A percentile compares a stretch with the other conserved stretches of the same genome.
phyloP scores from a whole-genome alignment of 2,329 filamentous ascomycete genomes.

The Sclerotinia glacialis region DNA sequence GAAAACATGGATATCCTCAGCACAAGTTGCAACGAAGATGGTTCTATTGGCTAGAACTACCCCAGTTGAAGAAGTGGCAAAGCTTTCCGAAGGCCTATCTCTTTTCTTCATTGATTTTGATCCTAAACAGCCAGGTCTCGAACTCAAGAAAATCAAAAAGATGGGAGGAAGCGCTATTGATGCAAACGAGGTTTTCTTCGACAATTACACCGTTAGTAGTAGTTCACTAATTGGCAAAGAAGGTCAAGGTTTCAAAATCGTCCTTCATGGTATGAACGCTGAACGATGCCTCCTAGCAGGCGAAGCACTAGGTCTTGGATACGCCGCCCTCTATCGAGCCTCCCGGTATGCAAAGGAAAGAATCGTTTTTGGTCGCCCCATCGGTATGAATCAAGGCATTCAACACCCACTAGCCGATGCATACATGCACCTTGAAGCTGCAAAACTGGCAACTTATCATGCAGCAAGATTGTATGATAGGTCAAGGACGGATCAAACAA shows the following conservation, averaged over 20 bases:
- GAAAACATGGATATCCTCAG: slow-evolving; percentile 88
- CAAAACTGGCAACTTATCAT: slow-evolving; percentile 64
- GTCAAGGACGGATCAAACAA: slow-evolving; percentile 48
- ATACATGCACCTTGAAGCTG: slow-evolving; percentile 63
- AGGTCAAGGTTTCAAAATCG: slow-evolving; percentile 74
- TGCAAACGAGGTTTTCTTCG: slow-evolving; percentile 86
- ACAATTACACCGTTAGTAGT: slow-evolving; percentile 66
- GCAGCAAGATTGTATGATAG: slow-evolving; percentile 61
- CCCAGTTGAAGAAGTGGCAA: slow-evolving; percentile 62
- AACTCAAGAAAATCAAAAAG: slow-evolving; percentile 70
- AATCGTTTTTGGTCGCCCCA: slow-evolving; percentile 62
- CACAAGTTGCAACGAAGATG: slow-evolving; percentile 80
- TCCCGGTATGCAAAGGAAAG: slow-evolving; percentile 64
- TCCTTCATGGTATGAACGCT: slow-evolving; percentile 77
- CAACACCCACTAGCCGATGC: slow-evolving; percentile 64
- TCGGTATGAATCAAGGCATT: slow-evolving; percentile 65
- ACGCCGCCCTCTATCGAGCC: slow-evolving; percentile 63
- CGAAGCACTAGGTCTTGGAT: slow-evolving; percentile 76
- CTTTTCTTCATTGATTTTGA: slow-evolving; percentile 80
- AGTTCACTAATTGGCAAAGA: slow-evolving; percentile 67
- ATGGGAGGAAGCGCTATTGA: slow-evolving; percentile 83
- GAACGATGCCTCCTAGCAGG: slow-evolving; percentile 73
- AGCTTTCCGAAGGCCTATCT: slow-evolving; percentile 71
- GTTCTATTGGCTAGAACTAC: slow-evolving; percentile 77
- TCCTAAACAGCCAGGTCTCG: slow-evolving; percentile 48